Base-by-base conservation (phyloP, 2,329 filamentous ascomycete species). In the Zymoseptoria pseudotritici region DNA sequence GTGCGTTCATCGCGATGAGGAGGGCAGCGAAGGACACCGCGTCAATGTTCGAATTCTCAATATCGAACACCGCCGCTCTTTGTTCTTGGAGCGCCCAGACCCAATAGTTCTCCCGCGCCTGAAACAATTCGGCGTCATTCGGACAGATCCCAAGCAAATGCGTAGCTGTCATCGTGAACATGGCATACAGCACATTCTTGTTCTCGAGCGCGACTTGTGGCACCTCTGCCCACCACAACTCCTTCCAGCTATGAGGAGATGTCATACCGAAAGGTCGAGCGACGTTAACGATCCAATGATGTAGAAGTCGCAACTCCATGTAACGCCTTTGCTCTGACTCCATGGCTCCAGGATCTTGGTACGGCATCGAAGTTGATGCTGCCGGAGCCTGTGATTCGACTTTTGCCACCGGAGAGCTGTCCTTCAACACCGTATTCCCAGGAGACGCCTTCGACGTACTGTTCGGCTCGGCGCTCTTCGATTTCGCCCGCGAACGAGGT, bases 31-130 rank as follows among this genome's bases (percentile, higher is more conserved):
- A 65, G 26, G 68, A 67, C 7, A 70, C 66, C 5, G 68, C 67
- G 56, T 72, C 71, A 13, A 69, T 70, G 49, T 71, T 70, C 7
- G 54, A 62, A 13, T 62, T 63, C 9, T 64, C 65, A 4, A 72
- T 46, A 21, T 65, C 57, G 5, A 64, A 56, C 17, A 72, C 58
- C n/a, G 69, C 70, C 7, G 63, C 64, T 55, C 63, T 58, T 59
- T 73, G 70, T 55, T 68, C 66, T 11, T 65, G 64, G 7, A 73
- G 58, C 20, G 70, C 70, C 54, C 62, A 63, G 4, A 67, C 64
- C 65, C 65, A 67, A 50, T 67, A 67, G 36, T 63, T 65, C 50
- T 65, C 62, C 10, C 65, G 58, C 20, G 65, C 65, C 24, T 63
- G 62, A 42, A 60, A 65, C 17, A 67, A 51, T 26, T 58, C 60